phyloP scores from a whole-genome alignment of 1,284 basidiomycete genomes.

The Coriolopsis trogii region DNA sequence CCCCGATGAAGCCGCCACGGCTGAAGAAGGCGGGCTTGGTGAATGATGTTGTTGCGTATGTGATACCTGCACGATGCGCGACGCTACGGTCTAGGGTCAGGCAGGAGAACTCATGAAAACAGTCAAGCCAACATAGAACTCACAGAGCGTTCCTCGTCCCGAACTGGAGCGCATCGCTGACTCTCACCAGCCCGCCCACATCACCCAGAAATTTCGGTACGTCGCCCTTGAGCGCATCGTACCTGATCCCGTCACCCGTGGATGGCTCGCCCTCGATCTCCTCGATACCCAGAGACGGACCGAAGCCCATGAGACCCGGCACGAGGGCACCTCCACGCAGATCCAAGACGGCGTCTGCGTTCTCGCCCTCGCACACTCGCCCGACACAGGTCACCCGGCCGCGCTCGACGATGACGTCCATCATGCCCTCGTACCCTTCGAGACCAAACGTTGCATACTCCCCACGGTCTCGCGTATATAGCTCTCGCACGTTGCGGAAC shows the following conservation, averaged over 20 bases:
- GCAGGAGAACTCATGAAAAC: neutral
- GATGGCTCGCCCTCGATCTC: slow-evolving; percentile 66
- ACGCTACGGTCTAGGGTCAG: slow-evolving; percentile 40
- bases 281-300: slow-evolving; percentile 59
- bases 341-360: slow-evolving; percentile 37
- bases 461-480: slow-evolving; percentile 38
- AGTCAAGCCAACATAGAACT: slow-evolving; percentile 30
- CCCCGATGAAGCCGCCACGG: slow-evolving; percentile 62
- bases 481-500: slow-evolving; percentile 60
- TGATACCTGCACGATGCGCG: slow-evolving; percentile 64
- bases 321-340: slow-evolving; percentile 56
- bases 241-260: slow-evolving; percentile 67
- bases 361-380: slow-evolving; percentile 23
- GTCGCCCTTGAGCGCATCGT: slow-evolving; percentile 48
- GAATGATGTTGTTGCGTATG: slow-evolving; percentile 64
- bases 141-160: slow-evolving; percentile 71
- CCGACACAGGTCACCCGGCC: slow-evolving; percentile 27
- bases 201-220: slow-evolving; percentile 53
- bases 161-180: slow-evolving; percentile 77
- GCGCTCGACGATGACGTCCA: slow-evolving; percentile 34
- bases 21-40: slow-evolving; percentile 56
- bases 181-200: slow-evolving; percentile 57
- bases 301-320: slow-evolving; percentile 64
- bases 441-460: slow-evolving; percentile 20
- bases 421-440: slow-evolving; percentile 7